These are phyloP conservation scores for Stephania yunnanensis DNA, from an alignment of 164 flowering plant genomes.

Conservation along the genomic window DNA sequence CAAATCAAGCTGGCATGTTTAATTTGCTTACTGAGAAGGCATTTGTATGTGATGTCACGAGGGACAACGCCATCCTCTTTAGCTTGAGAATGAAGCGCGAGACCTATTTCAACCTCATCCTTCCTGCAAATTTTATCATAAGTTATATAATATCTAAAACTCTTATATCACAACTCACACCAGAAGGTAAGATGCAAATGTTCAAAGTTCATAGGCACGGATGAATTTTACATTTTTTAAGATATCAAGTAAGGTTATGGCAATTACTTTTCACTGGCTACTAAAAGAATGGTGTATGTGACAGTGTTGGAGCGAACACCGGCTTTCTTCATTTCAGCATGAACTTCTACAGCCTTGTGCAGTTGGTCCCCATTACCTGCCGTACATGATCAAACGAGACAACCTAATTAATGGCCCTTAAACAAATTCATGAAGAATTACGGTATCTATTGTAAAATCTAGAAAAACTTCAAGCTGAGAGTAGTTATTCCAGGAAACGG, in stretches of 20 bases:
- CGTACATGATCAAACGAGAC: no score
- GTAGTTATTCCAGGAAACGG: neutral
- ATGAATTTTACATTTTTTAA: conserved; percentile 5
- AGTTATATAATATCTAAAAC: neutral
- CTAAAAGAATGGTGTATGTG: conserved; percentile 72
- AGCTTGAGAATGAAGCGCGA: conserved; percentile 58
- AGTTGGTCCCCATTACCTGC: conserved; percentile 83
- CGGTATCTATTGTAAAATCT: no score
- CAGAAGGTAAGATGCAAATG: conserved; percentile 1
- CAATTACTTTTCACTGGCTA: conserved; percentile 79
- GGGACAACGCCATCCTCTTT: conserved; percentile 57
- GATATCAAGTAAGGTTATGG: neutral
- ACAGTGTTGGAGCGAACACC: conserved; percentile 50
- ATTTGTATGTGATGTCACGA: conserved; percentile 54
- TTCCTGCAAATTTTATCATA: conserved; percentile 34
- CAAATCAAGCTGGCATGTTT: neutral
- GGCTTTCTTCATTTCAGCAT: conserved; percentile 54
- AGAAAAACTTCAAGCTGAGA: neutral
- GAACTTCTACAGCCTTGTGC: conserved; percentile 60
- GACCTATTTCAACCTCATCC: conserved; percentile 64
- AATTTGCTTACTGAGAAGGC: conserved; percentile 55
- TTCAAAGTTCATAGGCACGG: neutral
- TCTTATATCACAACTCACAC: neutral
- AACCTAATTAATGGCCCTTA: no score
- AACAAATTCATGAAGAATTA: no score